A percentile compares a stretch with the other conserved stretches of the same genome.
phyloP scores from a whole-genome alignment of 2,329 filamentous ascomycete genomes.

The Fusarium albosuccineum region DNA sequence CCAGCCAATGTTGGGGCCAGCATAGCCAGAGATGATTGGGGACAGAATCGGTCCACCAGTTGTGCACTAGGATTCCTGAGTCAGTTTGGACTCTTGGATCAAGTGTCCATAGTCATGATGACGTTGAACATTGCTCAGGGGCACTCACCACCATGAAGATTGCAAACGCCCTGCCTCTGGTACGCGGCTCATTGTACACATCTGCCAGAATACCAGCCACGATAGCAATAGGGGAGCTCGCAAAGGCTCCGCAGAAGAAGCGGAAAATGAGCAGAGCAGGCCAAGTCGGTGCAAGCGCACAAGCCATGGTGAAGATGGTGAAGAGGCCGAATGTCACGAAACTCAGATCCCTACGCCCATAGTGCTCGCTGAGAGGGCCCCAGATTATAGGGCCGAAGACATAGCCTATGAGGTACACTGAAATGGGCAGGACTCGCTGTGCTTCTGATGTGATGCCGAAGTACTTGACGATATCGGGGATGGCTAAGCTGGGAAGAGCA shows the following conservation, averaged over 20 bases:
- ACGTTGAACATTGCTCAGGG: neutral
- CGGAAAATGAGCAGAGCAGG: constrained; percentile 67
- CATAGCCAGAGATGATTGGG: constrained; percentile 74
- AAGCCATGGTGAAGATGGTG: constrained; percentile 66
- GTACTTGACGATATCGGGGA: constrained; percentile 67
- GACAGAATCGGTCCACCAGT: constrained; percentile 75
- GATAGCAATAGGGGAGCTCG: constrained; percentile 71
- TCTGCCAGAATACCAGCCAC: constrained; percentile 76
- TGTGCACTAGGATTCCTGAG: constrained; percentile 60
- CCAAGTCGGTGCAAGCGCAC: constrained; percentile 67
- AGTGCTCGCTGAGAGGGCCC: constrained; percentile 75
- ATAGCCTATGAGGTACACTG: constrained; percentile 74
- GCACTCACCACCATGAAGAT: constrained; percentile 71
- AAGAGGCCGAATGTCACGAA: constrained; percentile 63
- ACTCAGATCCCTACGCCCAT: constrained; percentile 65
- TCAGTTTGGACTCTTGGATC: constrained; percentile 26
- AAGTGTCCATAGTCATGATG: neutral
- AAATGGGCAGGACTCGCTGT: constrained; percentile 69
- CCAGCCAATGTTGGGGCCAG: constrained; percentile 71
- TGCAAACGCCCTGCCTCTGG: constrained; percentile 71
- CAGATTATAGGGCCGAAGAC: constrained; percentile 72
- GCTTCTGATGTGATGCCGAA: constrained; percentile 66
- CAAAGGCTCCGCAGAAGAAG: constrained; percentile 66
- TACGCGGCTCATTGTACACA: constrained; percentile 66
- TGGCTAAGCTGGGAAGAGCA: constrained; percentile 73